Evolutionary conservation across 73 alveolate genomes (phyloP).

Genomic region (Symbiodinium natans): DNA sequence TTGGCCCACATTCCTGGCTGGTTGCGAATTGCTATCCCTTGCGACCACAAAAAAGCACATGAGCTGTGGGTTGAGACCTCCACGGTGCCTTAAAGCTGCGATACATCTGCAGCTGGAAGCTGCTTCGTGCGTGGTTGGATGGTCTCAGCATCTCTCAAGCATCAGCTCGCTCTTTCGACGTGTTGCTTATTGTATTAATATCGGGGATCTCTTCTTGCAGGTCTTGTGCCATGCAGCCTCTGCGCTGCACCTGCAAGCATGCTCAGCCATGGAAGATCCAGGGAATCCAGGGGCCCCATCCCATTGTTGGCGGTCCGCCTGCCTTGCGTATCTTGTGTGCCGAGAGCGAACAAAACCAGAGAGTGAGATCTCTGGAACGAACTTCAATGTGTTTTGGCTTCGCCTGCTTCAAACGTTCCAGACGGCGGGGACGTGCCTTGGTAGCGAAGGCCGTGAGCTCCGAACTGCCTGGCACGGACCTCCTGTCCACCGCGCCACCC

Average conservation of each 20-base stretch:
- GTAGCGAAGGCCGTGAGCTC: neutral
- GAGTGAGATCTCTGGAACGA: no score
- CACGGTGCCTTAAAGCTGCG: neutral
- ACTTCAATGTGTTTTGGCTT: no score
- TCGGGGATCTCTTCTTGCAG: no score
- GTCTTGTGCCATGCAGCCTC: neutral
- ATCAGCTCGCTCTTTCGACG: no score
- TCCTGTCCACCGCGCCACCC: neutral
- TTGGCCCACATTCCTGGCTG: conserved; percentile 18
- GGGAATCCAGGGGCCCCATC: no score
- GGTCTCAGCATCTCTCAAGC: neutral
- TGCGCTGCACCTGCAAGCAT: neutral
- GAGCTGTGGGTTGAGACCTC: neutral
- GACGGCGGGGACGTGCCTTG: no score
- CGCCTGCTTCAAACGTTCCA: no score
- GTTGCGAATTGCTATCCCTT: neutral
- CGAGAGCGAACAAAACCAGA: no score
- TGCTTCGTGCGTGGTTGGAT: no score
- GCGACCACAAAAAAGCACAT: neutral
- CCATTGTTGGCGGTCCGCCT: no score
- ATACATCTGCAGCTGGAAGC: neutral
- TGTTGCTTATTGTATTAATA: no score
- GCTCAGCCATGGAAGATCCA: neutral
- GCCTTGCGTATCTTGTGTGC: no score
- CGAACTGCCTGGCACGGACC: neutral